phyloP scores from a whole-genome alignment of 441 rosid genomes.

The Syzygium syzygioides region DNA sequence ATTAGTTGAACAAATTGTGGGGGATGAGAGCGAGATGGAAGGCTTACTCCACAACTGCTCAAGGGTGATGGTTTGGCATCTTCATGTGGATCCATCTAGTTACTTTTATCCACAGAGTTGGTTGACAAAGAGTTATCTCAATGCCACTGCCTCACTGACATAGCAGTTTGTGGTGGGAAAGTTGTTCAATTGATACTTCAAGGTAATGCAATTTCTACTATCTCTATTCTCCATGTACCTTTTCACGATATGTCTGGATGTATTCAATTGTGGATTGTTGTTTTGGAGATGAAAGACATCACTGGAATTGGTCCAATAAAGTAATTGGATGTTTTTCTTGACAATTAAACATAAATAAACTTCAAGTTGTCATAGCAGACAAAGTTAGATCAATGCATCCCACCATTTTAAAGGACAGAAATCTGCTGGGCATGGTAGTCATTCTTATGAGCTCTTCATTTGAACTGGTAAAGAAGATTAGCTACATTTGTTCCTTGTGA shows the following conservation, averaged over 20 bases:
- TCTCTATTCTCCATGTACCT: not conserved
- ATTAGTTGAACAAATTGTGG: conserved; percentile 53
- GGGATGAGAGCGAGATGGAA: conserved; percentile 74
- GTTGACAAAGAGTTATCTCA: conserved; percentile 39
- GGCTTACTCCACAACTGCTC: conserved; percentile 40
- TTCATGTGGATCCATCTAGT: conserved; percentile 19
- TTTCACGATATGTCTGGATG: not conserved
- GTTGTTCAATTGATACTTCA: conserved; percentile 5
- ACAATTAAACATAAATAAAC: not conserved
- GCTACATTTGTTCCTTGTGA: not conserved
- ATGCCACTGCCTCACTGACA: conserved; percentile 24
- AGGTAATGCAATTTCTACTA: conserved; percentile 10
- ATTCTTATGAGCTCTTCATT: not conserved
- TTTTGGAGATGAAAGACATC: not conserved
- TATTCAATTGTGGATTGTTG: not conserved
- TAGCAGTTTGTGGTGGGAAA: conserved; percentile 12
- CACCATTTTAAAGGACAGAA: not conserved
- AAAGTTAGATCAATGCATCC: not conserved
- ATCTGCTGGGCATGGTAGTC: not conserved
- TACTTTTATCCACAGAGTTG: conserved; percentile 39
- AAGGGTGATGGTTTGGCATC: conserved; percentile 50
- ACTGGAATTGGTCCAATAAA: not conserved
- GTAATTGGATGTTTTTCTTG: not conserved
- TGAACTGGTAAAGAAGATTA: not conserved
- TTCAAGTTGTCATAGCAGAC: not conserved